Conservation (phyloP, 2,329 filamentous ascomycete species). For the Xylaria sp. region DNA sequence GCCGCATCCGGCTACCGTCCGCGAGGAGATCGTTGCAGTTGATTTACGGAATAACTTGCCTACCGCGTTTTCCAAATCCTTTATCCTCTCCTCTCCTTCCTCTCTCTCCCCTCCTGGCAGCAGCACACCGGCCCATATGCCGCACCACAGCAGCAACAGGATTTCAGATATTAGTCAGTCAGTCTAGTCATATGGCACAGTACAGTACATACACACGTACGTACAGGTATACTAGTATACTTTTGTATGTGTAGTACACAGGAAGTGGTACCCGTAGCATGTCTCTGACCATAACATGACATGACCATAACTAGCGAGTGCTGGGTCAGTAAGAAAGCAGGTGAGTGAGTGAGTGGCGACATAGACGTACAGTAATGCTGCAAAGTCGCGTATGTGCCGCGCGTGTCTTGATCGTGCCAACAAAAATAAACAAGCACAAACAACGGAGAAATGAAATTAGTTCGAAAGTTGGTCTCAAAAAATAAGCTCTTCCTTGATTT, state of each 20-base stretch:
- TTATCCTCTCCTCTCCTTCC: too few species aligned
- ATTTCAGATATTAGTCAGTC: not conserved
- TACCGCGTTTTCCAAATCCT: slow-evolving; percentile 31
- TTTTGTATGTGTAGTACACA: not conserved
- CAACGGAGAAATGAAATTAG: not conserved
- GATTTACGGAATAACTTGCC: slow-evolving; percentile 20
- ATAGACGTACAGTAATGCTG: slow-evolving; percentile 12
- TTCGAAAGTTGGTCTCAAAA: slow-evolving; percentile 12
- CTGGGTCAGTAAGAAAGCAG: not conserved
- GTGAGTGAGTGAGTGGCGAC: slow-evolving; percentile 12
- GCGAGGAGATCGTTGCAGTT: slow-evolving; percentile 36
- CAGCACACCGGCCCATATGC: slow-evolving; percentile 2
- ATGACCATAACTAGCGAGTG: slow-evolving; percentile 7
- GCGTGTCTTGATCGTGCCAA: slow-evolving; percentile 16
- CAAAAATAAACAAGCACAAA: slow-evolving; percentile 13
- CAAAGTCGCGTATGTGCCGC: slow-evolving; percentile 12
- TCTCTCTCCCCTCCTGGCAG: not conserved
- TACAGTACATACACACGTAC: not conserved
- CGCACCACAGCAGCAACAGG: slow-evolving; percentile 19
- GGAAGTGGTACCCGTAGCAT: slow-evolving; percentile 4
- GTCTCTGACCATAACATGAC: slow-evolving; percentile 21
- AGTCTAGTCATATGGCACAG: not conserved
- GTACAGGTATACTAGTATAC: not conserved
- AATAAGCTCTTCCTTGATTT: slow-evolving; percentile 26
- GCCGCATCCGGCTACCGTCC: slow-evolving; percentile 32